Evolutionary conservation across 176 grass and related monocot species (phyloP), one percentile per base, ranked within the genome.

Genomic region (Poa pratensis): DNA sequence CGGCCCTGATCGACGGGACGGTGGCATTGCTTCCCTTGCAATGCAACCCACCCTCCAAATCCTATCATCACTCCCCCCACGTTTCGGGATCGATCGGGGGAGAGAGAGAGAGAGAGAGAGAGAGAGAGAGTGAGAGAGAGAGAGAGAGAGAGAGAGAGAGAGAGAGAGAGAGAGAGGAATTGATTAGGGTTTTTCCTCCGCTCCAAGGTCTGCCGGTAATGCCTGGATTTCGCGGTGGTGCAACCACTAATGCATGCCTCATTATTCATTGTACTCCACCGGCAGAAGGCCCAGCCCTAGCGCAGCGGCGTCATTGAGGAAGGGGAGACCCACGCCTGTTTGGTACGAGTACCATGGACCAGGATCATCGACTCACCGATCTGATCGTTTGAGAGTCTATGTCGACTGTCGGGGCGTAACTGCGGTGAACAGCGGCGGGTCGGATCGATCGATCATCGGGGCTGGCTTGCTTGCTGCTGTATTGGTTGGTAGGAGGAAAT

Each of bases 1-100:
- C 76, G 43, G 43, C 43, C 43, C 43, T 27, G 82, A 68, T 62
- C 14, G 61, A 73, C 70, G 70, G 70, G 70, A 73, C 70, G 71
- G 60, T 45, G 46, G 79, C 88, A 73, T 93, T 93, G 91, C 88
- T 93, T 93, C 82, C 40, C 88, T 93, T 93, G 78, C 85, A 90
- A 88, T 83, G 82, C 81, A 90, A 81, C 84, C 82, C 58, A 90
- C 82, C 84, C 81, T 82, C 37, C 64, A 78, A 75, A 81, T 19
- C 64, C 19, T 43, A 42, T 48, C 85, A 87, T 90, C 77, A 82
- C 81, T 87, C 63, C 9, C 11, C 1, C 78, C 87, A 83, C 69
- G 83, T 73, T 89, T 78, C 86, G 24, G 60, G 84, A 71, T 74
- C 45, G 75, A 46, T 23, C 20, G n/a, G n/a, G n/a, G n/a, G n/a